Evolutionary conservation across 2,329 filamentous ascomycete species (phyloP).

Genomic region (Aspergillus proliferans): DNA sequence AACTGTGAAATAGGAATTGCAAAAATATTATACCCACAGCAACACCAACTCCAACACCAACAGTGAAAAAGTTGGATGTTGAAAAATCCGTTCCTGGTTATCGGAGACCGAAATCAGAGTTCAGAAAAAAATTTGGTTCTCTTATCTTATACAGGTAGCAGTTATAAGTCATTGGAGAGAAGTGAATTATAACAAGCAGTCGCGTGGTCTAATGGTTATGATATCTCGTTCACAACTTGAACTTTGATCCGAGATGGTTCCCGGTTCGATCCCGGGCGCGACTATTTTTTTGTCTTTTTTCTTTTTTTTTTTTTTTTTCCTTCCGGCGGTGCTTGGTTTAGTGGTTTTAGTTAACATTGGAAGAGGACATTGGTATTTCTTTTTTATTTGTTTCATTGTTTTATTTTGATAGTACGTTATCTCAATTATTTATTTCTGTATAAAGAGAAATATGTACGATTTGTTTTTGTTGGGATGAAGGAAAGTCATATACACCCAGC

Average conservation of each 20-base stretch:
- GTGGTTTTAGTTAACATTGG: conserved; percentile 1
- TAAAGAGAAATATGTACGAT: too few relatives aligned
- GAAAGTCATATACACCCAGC: neutral
- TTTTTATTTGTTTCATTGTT: too few relatives aligned
- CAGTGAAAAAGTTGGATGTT: neutral
- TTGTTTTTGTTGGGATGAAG: too few relatives aligned
- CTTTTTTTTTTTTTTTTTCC: neutral
- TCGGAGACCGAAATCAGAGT: neutral
- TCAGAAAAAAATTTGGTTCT: neutral
- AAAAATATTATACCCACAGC: neutral
- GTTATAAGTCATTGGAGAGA: neutral
- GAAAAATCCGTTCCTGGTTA: neutral
- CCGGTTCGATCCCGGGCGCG: conserved; percentile 20
- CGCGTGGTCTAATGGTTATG: conserved; percentile 20
- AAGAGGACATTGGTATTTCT: conserved; percentile 8
- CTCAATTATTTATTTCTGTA: too few relatives aligned
- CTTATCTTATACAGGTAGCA: neutral
- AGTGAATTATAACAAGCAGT: conserved; percentile 1
- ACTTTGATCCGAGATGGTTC: conserved; percentile 11
- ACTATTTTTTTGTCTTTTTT: conserved; percentile 9
- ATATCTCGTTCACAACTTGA: conserved; percentile 16
- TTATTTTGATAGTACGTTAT: too few relatives aligned
- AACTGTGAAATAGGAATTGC: neutral
- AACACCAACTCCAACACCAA: neutral
- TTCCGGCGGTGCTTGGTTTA: neutral